Percentiles rank a stretch among this genome's conserved stretches.
phyloP scores from a whole-genome alignment of 73 alveolate genomes.

The Blepharisma stoltei region DNA sequence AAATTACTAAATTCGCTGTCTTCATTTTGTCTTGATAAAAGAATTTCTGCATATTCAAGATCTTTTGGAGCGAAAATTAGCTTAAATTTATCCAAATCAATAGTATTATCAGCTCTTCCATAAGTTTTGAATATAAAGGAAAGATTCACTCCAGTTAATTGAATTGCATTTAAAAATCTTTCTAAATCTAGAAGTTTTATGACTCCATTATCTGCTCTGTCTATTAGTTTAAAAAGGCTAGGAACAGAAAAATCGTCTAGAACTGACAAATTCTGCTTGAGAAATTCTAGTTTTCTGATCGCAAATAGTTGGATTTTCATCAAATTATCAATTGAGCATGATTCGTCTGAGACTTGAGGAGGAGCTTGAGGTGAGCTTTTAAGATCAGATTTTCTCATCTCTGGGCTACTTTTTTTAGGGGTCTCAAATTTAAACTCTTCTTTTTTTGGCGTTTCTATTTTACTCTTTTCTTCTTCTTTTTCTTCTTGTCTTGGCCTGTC shows the following conservation, averaged over 20 bases:
- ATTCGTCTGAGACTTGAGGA: no score
- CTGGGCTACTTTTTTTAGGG: no score
- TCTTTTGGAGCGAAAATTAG: conserved; percentile 41
- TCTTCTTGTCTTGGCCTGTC: no score
- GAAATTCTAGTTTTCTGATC: no score
- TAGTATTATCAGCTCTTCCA: conserved; percentile 35
- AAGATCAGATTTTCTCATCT: no score
- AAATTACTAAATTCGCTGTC: background rate
- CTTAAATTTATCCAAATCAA: conserved; percentile 39
- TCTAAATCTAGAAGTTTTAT: conserved; percentile 32
- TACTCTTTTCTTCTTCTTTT: no score
- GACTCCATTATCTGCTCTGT: background rate
- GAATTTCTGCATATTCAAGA: conserved; percentile 22
- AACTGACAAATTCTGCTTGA: background rate
- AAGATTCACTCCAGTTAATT: conserved; percentile 39
- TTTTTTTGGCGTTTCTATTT: no score
- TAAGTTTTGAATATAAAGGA: conserved; percentile 42
- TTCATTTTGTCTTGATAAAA: conserved; percentile 16
- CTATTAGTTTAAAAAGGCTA: background rate
- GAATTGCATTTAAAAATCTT: conserved; percentile 30
- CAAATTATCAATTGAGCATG: no score
- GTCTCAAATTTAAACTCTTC: no score
- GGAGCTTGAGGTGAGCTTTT: no score
- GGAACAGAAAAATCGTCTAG: background rate
- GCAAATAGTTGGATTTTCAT: no score